Base-by-base conservation (phyloP, 768 basidiomycete species). In the Calocybe cyanea region DNA sequence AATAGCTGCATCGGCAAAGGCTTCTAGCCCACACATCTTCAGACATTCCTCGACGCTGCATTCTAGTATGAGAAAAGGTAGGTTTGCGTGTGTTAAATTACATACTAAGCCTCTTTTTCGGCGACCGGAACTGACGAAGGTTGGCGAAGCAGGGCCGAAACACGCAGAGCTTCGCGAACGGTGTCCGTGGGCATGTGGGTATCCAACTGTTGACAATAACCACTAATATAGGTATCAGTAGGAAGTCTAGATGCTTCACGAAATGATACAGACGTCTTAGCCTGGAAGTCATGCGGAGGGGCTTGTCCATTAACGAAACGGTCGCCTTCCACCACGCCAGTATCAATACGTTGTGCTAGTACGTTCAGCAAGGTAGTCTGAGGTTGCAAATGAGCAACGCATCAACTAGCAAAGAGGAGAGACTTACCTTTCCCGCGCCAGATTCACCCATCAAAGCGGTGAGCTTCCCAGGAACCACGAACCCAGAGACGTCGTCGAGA, bases 171-270 rank as follows among this genome's bases (percentile, higher is more conserved):
- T 57, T 93, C 88, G 20, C 87, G 77, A 11, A 93, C 89, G 6
- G 88, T 92, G 1, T 80, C 65, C 7, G 82, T 80, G 19, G 80
- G 75, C 15, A 85, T 72, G 64, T 93, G 92, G 0, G 81, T 85
- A 54, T 91, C 89, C 72, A 79, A 78, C 58, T 95, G 92, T 57
- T 94, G 90, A 47, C 85, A 87, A 57, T 92, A 94, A 0, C 88
- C 90, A 38, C 82, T 85, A 21, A 7, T 48, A 33, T 50, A 19
- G 3, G 11, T n/a, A 15, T 1, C 20, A 45, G 45, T 15, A 10
- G 43, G 20, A 11, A 43, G 17, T 18, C 24, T 19, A 19, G 37
- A 28, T 28, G 13, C 14, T 3, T 3, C 17, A 33, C 25, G 6
- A 6, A 11, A 28, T 28, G 11, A 28, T 0, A 55, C 62, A 17